Percentiles rank a stretch among this genome's conserved stretches.
These are phyloP conservation scores for Chrysanthemum seticuspe DNA, from an alignment of 129 eudicot genomes.

Conservation along the genomic window DNA sequence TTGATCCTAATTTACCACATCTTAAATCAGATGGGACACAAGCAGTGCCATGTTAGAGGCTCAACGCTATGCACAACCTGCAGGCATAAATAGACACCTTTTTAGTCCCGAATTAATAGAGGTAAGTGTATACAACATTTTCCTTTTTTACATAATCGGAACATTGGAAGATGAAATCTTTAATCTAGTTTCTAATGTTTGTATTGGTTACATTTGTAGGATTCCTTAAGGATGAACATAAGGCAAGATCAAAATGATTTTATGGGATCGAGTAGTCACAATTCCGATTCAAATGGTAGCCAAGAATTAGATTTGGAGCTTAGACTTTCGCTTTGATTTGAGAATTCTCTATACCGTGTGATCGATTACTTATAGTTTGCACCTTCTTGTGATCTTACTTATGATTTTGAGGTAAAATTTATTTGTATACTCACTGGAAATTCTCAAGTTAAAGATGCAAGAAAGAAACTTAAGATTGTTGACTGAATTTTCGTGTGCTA, in stretches of 20 bases:
- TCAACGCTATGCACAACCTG: conserved; percentile 53
- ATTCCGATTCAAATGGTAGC: conserved; percentile 55
- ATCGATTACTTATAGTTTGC: conserved; percentile 7
- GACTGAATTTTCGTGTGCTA: not conserved
- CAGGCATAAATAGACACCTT: conserved; percentile 46
- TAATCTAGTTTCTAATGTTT: not conserved
- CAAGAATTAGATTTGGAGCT: conserved; percentile 82
- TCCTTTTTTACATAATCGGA: not conserved
- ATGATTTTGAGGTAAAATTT: not conserved
- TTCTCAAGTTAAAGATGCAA: not conserved
- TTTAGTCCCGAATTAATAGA: conserved; percentile 45
- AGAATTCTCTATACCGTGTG: conserved; percentile 8
- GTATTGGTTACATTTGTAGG: conserved; percentile 27
- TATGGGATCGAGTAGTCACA: conserved; percentile 45
- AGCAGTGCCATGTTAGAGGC: conserved; percentile 37
- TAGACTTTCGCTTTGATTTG: conserved; percentile 51
- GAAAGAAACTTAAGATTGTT: not conserved
- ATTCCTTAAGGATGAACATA: conserved; percentile 39
- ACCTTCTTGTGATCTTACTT: conserved; percentile 4
- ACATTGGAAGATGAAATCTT: not conserved
- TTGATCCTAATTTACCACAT: not conserved
- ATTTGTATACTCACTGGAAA: not conserved
- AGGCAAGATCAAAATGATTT: conserved; percentile 40
- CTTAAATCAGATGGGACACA: conserved; percentile 51
- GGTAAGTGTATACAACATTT: conserved; percentile 30